These are phyloP conservation scores for Diaporthe longicolla DNA, from an alignment of 2,329 filamentous ascomycete species.

Conservation along the genomic window DNA sequence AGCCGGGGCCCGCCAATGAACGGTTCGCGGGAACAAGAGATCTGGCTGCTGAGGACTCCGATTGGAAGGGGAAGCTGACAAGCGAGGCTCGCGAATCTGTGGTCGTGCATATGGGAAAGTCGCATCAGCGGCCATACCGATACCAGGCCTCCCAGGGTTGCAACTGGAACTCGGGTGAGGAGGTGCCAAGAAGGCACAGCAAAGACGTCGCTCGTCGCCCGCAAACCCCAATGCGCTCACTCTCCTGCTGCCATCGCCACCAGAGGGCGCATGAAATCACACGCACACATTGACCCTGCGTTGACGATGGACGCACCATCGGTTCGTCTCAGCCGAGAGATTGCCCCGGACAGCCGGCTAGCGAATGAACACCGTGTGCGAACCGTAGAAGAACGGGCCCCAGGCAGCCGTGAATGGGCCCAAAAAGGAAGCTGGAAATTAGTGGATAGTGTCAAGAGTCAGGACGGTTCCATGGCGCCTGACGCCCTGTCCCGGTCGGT, in stretches of 20 bases:
- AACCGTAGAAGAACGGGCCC: neutral
- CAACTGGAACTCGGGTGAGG: neutral
- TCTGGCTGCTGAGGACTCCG: conserved; percentile 22
- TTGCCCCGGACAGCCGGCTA: neutral
- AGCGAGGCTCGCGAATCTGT: conserved; percentile 39
- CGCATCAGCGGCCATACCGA: conserved; percentile 19
- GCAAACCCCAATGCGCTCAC: neutral
- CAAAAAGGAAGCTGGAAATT: neutral
- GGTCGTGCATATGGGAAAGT: conserved; percentile 26
- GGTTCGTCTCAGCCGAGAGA: conserved; percentile 8
- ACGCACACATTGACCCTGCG: neutral
- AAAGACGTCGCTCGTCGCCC: neutral
- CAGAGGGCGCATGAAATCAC: neutral
- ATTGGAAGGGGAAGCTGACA: conserved; percentile 22
- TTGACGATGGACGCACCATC: neutral
- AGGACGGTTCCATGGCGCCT: neutral
- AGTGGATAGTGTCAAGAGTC: neutral
- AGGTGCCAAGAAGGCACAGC: neutral
- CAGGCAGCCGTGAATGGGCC: neutral
- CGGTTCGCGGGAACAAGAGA: neutral
- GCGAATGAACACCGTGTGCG: neutral
- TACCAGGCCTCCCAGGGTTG: neutral
- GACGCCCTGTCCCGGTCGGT: conserved; percentile 31
- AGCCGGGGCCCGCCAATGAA: neutral
- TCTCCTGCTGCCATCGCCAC: neutral